Base-by-base conservation (phyloP, 1,284 basidiomycete species). In the Melanopsichium pennsylvanicum region DNA sequence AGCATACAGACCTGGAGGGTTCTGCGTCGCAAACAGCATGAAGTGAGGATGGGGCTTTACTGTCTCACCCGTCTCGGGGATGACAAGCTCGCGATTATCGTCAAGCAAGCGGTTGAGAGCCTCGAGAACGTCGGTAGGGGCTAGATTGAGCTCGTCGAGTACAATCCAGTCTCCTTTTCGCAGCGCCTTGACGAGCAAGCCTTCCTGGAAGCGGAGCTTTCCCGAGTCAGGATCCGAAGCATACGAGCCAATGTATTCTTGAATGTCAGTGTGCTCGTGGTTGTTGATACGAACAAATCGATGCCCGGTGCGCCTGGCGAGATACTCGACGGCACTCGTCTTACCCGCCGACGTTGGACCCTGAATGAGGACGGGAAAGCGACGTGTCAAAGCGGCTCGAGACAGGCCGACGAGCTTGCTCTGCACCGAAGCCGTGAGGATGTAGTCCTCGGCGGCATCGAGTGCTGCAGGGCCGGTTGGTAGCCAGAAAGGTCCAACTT, bases 221-320 rank as follows among this genome's bases (percentile, higher is more conserved):
- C 96, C 96, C 0, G 92, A 92, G 21, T 87, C 82, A 5, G 93
- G 88, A 81, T 98, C 94, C 1, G 95, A 94, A 13, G 95, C 88
- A 77, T 99, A 99, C 0, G 93, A 94, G 6, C 96, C 96, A 44
- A 98, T 86, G 79, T 99, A 99, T 80, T 99, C 96, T 79, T 99
- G 96, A 47, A 84, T 94, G 81, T 99, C 96, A 5, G 96, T 99
- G 80, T 98, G 96, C 76, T 99, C 96, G 83, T 99, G 96, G 77
- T 99, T 98, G 84, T 99, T 98, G 86, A 98, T 97, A 31, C 96
- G 91, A 23, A 99, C 89, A 80, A 98, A 98, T 25, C 87, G 87
- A 83, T 99, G 96, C 0, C 96, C 95, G 0, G 95, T 97, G 56
- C 91, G 86, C 58, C 87, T 87, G 2, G 96, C 95, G 19, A 99